Base-by-base conservation (phyloP, 495 filamentous ascomycete genomes). In the Durotheca rogersii region DNA sequence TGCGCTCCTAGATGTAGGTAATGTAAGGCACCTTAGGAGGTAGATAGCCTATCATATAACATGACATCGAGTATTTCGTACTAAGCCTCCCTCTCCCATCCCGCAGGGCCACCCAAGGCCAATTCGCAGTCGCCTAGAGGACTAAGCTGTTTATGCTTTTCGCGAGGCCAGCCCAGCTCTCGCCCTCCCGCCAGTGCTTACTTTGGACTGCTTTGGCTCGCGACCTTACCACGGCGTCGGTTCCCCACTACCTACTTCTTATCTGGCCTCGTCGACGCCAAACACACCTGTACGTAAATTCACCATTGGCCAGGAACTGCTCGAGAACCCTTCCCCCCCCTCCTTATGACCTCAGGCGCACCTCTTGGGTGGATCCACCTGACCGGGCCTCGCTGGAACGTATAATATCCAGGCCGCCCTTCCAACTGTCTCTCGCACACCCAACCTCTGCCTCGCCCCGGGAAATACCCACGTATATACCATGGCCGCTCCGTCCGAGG, bases 401-500 rank as follows among this genome's bases (percentile, higher is more conserved):
- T 29, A 20, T 41, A 20, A 3, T 16, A 31, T 25, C 19, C 9
- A 33, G 11, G 17, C 37, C 34, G 7, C 14, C 3, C 40, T n/a
- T n/a, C n/a, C n/a, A n/a, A n/a, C n/a, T n/a, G n/a, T n/a, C n/a
- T n/a, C n/a, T n/a, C n/a, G n/a, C n/a, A n/a, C n/a, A n/a, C n/a
- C n/a, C n/a, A n/a, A n/a, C n/a, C n/a, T 23, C n/a, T 20, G 16
- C 37, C 17, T 21, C 31, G 11, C 30, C 29, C 18, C 20, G 15
- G 25, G 11, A 16, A 43, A n/a, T n/a, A n/a, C n/a, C n/a, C n/a
- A n/a, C n/a, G n/a, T 25, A 29, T 41, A 46, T 47, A 53, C 31
- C 18, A 59, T 59, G 56, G 56, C 56, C 42, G 56, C 62, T 38
- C 44, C 29, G 31, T 61, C 62, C 25, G 48, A 42, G 57, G 51